These are phyloP conservation scores for Fusarium incarnatum DNA, from an alignment of 2,329 filamentous ascomycete species.

Conservation along the genomic window DNA sequence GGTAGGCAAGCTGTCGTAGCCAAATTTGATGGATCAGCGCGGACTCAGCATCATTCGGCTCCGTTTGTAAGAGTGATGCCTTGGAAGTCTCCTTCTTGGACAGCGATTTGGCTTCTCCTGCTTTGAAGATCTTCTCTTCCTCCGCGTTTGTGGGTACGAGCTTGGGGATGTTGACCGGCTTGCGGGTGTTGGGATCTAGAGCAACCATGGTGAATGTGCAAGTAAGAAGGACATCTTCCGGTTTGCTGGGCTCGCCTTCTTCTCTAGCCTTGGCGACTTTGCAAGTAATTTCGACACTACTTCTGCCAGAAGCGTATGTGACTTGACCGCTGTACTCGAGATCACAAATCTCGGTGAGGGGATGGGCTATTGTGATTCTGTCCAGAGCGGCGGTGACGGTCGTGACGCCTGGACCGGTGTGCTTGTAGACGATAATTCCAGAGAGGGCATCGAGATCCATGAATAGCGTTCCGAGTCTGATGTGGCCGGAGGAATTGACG, in stretches of 20 bases:
- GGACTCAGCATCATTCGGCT: constrained; percentile 47
- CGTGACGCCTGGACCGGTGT: constrained; percentile 67
- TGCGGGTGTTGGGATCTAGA: constrained; percentile 46
- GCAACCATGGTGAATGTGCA: constrained; percentile 53
- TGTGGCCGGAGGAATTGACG: constrained; percentile 79
- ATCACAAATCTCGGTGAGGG: constrained; percentile 81
- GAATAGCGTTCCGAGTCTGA: constrained; percentile 76
- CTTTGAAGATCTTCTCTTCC: constrained; percentile 45
- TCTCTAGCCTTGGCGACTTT: constrained; percentile 76
- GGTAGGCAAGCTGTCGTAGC: constrained; percentile 47
- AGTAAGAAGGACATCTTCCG: constrained; percentile 59
- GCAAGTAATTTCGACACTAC: constrained; percentile 79
- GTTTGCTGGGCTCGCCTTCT: constrained; percentile 63
- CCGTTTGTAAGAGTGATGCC: constrained; percentile 43
- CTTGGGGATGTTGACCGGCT: constrained; percentile 44
- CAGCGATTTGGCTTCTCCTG: constrained; percentile 45
- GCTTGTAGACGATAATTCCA: constrained; percentile 79
- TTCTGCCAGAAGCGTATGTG: constrained; percentile 77
- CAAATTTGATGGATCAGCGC: constrained; percentile 49
- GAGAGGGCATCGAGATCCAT: constrained; percentile 85
- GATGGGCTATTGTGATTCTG: constrained; percentile 70
- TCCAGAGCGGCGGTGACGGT: constrained; percentile 63
- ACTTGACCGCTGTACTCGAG: constrained; percentile 74
- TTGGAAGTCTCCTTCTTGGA: constrained; percentile 44
- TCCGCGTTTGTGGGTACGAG: constrained; percentile 44